phyloP scores from a whole-genome alignment of 2,329 filamentous ascomycete species.

The Pseudocercospora ulei region DNA sequence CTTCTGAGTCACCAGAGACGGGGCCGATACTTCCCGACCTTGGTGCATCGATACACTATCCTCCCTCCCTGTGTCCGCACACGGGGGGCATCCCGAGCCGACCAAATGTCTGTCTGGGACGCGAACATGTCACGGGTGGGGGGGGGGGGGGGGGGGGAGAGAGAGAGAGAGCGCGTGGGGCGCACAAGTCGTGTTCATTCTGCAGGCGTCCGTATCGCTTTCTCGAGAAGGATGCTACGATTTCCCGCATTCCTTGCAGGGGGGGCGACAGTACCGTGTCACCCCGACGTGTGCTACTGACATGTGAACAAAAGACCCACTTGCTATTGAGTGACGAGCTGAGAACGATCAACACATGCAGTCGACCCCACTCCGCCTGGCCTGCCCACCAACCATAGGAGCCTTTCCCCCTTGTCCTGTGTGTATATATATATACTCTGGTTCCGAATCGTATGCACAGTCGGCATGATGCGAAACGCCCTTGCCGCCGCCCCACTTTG shows the following conservation, averaged over 20 bases:
- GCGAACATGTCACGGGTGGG: too few species aligned
- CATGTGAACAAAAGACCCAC: constrained; percentile 2
- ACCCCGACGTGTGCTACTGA: not conserved
- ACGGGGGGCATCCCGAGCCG: too few species aligned
- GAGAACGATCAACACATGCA: constrained; percentile 4
- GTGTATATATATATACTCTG: constrained; percentile 1
- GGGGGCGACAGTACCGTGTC: too few species aligned
- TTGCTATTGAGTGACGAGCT: not conserved
- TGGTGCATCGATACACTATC: too few species aligned
- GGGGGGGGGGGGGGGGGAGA: too few species aligned
- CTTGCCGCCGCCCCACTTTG: not conserved
- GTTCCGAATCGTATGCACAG: constrained; percentile 5
- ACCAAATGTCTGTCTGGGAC: too few species aligned
- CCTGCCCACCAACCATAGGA: constrained; percentile 6
- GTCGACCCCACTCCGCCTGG: constrained; percentile 1
- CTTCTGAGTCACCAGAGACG: too few species aligned
- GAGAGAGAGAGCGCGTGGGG: too few species aligned
- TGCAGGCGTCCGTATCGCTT: too few species aligned
- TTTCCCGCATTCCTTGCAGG: constrained; percentile 2
- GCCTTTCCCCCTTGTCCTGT: not conserved
- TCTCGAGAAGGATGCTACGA: not conserved
- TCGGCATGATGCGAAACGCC: constrained; percentile 3
- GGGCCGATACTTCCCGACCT: too few species aligned
- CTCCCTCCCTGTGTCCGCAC: too few species aligned
- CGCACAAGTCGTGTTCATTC: too few species aligned